These are phyloP conservation scores for Striga asiatica DNA, from an alignment of 257 asterid genomes.

Conservation along the genomic window DNA sequence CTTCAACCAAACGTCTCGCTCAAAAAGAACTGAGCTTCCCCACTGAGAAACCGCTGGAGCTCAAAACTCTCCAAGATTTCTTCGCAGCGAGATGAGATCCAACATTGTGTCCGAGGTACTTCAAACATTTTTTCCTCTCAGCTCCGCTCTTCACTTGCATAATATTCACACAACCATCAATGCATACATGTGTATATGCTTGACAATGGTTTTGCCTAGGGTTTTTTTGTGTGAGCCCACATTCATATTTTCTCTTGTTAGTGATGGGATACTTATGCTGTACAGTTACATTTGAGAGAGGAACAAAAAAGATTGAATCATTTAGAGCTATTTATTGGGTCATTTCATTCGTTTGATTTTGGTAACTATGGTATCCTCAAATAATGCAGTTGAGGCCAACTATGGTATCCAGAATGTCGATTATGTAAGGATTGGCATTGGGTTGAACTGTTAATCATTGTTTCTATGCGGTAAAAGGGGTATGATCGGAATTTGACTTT, in stretches of 20 bases:
- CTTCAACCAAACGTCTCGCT: background rate
- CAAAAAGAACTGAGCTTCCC: conserved; percentile 8
- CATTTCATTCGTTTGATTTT: background rate
- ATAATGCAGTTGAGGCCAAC: background rate
- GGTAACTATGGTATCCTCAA: background rate
- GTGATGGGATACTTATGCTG: background rate
- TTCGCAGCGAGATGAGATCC: conserved; percentile 47
- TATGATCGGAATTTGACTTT: background rate
- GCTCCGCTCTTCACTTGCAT: background rate
- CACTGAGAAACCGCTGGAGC: conserved; percentile 15
- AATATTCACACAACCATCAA: background rate
- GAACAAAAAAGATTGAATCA: too few species aligned
- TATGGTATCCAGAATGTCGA: background rate
- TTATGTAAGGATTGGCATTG: background rate
- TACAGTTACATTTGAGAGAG: background rate
- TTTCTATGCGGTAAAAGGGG: background rate
- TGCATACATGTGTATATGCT: background rate
- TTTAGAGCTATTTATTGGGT: background rate
- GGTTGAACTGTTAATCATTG: background rate
- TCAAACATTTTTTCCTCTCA: background rate
- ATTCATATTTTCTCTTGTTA: conserved; percentile 3
- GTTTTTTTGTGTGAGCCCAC: conserved; percentile 14
- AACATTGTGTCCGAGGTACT: conserved; percentile 81
- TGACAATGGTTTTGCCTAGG: conserved; percentile 17
- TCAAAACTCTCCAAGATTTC: conserved; percentile 30